phyloP scores from a whole-genome alignment of 2,329 filamentous ascomycete genomes.

The Monilinia aucupariae region DNA sequence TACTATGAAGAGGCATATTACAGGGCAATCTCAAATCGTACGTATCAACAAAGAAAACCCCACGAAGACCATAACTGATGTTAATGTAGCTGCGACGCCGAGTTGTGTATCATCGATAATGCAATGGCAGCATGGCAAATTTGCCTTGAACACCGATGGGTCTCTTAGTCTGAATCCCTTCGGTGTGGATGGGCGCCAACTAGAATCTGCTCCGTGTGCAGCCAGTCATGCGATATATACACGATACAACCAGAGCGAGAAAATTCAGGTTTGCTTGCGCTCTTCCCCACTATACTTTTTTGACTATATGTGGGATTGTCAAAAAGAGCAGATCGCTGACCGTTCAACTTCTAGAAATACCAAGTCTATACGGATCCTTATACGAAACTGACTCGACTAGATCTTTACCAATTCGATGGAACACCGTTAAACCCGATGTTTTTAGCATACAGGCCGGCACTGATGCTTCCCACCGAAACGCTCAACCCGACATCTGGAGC shows the following conservation, averaged over 20 bases:
- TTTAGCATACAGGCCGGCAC: constrained; percentile 54
- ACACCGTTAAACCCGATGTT: constrained; percentile 63
- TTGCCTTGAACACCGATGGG: constrained; percentile 50
- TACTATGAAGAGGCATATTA: constrained; percentile 66
- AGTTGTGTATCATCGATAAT: constrained; percentile 59
- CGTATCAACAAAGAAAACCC: constrained; percentile 30
- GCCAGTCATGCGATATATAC: constrained; percentile 50
- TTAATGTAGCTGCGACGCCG: constrained; percentile 48
- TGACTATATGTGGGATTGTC: not conserved
- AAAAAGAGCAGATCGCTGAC: not conserved
- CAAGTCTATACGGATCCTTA: constrained; percentile 50
- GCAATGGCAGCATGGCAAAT: constrained; percentile 69
- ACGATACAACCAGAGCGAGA: constrained; percentile 60
- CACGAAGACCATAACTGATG: constrained; percentile 15
- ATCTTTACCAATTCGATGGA: constrained; percentile 60
- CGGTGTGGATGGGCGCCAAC: constrained; percentile 60
- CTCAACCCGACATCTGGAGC: constrained; percentile 49
- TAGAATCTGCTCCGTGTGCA: constrained; percentile 60
- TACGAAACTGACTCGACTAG: constrained; percentile 56
- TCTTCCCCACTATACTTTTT: not conserved
- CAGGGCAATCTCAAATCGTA: constrained; percentile 63
- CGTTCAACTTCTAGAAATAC: constrained; percentile 33
- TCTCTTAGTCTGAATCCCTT: constrained; percentile 56
- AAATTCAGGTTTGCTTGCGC: constrained; percentile 48
- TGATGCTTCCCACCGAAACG: constrained; percentile 65